Base-by-base conservation (phyloP, 306 rosid genomes). In the Arachis stenosperma region DNA sequence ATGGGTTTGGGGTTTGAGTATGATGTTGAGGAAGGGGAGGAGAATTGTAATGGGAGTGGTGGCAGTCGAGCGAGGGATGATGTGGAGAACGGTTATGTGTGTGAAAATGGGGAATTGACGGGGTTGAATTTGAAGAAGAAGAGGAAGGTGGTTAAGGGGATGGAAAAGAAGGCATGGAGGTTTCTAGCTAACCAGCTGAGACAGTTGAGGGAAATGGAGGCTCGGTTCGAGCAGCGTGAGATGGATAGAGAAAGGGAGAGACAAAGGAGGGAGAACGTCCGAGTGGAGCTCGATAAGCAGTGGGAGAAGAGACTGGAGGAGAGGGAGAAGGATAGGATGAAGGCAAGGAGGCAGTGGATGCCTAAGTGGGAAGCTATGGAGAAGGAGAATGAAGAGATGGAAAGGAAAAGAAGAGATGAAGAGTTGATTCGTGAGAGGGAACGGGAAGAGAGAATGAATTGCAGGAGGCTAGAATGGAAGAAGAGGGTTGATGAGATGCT, bases 1-100 rank as follows among this genome's bases (percentile, higher is more conserved):
- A 86, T 91, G 74, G 85, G 82, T 43, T 86, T 93, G 77, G 95
- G 92, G n/a, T 91, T 93, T 70, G 98, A 85, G 59, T 89, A 88
- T 69, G 92, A 88, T n/a, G 87, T 82, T 40, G 94, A 91, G 60
- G 97, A 89, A 73, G 89, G 82, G 6, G 93, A 82, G 84, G 93
- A 80, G 88, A 89, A 90, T 83, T 93, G 79, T 75, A 85, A 88
- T 59, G 89, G 87, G 63, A 42, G 46, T 42, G 77, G 76, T 81
- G 77, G 76, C 81, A 87, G 75, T 12, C 73, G 75, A 69, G 68
- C 69, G 68, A 90, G 84, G 81, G 93, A 89, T 56, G 90, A 85
- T 70, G 91, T 81, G 7, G 97, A 90, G 37, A 82, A 81, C 44
- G 89, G 95, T 74, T 91, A 79, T 84, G 84, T 81, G 67, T 89